Evolutionary conservation across 768 basidiomycete species (phyloP).

Genomic region (Leccinum disarticulatum): DNA sequence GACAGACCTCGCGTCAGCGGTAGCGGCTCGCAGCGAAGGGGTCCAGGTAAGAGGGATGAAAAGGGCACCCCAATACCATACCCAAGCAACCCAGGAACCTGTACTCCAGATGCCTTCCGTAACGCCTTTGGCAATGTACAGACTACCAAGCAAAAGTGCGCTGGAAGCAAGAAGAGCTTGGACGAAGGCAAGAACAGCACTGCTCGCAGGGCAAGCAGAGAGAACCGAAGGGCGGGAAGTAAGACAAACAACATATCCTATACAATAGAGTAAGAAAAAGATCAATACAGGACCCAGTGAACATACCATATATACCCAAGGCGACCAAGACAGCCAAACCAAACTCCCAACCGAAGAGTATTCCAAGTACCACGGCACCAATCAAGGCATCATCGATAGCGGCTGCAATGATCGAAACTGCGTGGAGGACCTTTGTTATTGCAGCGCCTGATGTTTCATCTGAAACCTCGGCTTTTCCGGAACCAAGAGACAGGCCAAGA

Average conservation of each 20-base stretch:
- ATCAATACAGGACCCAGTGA: neutral
- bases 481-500: conserved; percentile 81
- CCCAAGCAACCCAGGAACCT: conserved; percentile 30
- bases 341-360: conserved; percentile 65
- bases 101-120: conserved; percentile 30
- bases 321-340: conserved; percentile 68
- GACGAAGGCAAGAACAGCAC: conserved; percentile 34
- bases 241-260: conserved; percentile 22
- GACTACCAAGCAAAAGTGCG: conserved; percentile 72
- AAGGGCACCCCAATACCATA: conserved; percentile 31
- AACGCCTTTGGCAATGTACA: conserved; percentile 30
- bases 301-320: conserved; percentile 70
- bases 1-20: conserved; percentile 59
- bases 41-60: conserved; percentile 35
- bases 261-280: neutral
- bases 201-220: conserved; percentile 6
- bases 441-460: conserved; percentile 43
- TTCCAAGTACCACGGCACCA: conserved; percentile 65
- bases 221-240: conserved; percentile 8
- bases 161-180: conserved; percentile 82
- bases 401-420: conserved; percentile 65
- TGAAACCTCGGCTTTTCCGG: conserved; percentile 77
- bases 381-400: conserved; percentile 78
- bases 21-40: conserved; percentile 63
- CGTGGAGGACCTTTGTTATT: conserved; percentile 17